Conservation (phyloP, 805 yeast genomes). For the Schwanniomyces occidentalis region DNA sequence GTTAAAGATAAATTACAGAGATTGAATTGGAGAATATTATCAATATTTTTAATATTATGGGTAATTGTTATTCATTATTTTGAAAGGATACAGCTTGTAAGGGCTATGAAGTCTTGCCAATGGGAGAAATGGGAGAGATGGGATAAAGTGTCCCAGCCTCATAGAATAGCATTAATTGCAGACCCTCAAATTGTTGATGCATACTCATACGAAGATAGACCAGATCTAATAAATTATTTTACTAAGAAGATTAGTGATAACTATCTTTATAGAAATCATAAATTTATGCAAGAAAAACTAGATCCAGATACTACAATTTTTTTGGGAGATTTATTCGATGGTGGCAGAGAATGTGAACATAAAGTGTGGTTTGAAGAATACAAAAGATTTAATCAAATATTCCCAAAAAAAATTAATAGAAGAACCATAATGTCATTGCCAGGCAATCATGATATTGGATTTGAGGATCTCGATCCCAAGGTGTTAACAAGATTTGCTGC, state of each 20-base stretch:
- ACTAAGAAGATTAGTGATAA: constrained; percentile 69
- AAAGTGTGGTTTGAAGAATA: constrained; percentile 69
- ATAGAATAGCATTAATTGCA: constrained; percentile 64
- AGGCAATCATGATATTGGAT: constrained; percentile 97
- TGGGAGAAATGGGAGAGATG: constrained; percentile 75
- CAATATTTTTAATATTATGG: constrained; percentile 23
- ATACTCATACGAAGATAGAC: constrained; percentile 79
- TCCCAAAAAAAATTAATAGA: constrained; percentile 53
- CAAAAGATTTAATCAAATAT: constrained; percentile 64
- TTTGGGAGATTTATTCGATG: constrained; percentile 92
- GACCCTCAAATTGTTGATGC: constrained; percentile 95
- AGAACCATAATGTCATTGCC: constrained; percentile 50
- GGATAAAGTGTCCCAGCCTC: constrained; percentile 39
- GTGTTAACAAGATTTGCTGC: constrained; percentile 64
- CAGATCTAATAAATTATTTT: constrained; percentile 49
- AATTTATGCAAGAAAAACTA: constrained; percentile 52
- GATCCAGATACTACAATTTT: constrained; percentile 78
- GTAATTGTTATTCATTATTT: constrained; percentile 26
- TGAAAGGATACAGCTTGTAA: constrained; percentile 31
- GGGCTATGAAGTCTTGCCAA: constrained; percentile 26
- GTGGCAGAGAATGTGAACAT: constrained; percentile 84
- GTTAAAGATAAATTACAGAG: too few relatives aligned
- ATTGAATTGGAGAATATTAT: constrained; percentile 12
- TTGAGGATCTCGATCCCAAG: constrained; percentile 65
- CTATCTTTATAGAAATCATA: constrained; percentile 76